Conservation (phyloP, 495 filamentous ascomycete species). For the Saxophila tyrrhenica region DNA sequence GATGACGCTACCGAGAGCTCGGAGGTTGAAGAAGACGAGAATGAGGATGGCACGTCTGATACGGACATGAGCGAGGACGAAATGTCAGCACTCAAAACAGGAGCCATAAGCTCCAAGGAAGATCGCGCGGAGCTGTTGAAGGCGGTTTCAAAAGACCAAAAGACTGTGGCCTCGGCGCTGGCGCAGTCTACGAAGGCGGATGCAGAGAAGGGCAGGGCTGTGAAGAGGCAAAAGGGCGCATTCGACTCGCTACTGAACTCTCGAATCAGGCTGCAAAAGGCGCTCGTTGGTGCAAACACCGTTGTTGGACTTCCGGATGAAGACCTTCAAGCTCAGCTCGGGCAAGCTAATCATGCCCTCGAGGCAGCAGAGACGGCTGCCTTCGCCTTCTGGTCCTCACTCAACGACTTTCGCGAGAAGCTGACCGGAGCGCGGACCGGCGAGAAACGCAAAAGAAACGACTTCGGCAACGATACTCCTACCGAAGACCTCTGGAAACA, state of each 20-base stretch:
- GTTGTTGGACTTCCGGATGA: slow-evolving; percentile 34
- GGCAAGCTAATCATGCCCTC: slow-evolving; percentile 31
- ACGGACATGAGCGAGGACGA: slow-evolving; percentile 30
- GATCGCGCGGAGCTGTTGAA: slow-evolving; percentile 49
- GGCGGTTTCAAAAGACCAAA: slow-evolving; percentile 62
- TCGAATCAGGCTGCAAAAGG: slow-evolving; percentile 85
- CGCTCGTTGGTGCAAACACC: slow-evolving; percentile 68
- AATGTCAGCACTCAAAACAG: slow-evolving; percentile 14
- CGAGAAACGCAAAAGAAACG: slow-evolving; percentile 36
- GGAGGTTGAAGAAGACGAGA: slow-evolving; percentile 32
- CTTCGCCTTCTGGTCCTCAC: slow-evolving; percentile 70
- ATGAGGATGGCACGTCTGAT: slow-evolving; percentile 16
- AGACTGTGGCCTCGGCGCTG: slow-evolving; percentile 54
- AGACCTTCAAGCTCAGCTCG: not conserved
- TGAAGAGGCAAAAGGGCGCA: slow-evolving; percentile 67
- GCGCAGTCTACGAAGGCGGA: slow-evolving; percentile 66
- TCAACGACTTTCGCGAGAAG: slow-evolving; percentile 59
- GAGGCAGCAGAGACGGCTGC: slow-evolving; percentile 81
- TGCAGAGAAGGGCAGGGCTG: slow-evolving; percentile 70
- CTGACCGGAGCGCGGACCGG: slow-evolving; percentile 47
- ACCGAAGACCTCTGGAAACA: slow-evolving; percentile 56
- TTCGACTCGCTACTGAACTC: slow-evolving; percentile 82
- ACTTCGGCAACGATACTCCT: slow-evolving; percentile 38
- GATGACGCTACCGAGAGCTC: slow-evolving; percentile 20
- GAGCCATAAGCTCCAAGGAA: slow-evolving; percentile 22